Evolutionary conservation across 352 stramenopile species (phyloP).

Genomic region (Phytopythium cucurbitacearum): DNA sequence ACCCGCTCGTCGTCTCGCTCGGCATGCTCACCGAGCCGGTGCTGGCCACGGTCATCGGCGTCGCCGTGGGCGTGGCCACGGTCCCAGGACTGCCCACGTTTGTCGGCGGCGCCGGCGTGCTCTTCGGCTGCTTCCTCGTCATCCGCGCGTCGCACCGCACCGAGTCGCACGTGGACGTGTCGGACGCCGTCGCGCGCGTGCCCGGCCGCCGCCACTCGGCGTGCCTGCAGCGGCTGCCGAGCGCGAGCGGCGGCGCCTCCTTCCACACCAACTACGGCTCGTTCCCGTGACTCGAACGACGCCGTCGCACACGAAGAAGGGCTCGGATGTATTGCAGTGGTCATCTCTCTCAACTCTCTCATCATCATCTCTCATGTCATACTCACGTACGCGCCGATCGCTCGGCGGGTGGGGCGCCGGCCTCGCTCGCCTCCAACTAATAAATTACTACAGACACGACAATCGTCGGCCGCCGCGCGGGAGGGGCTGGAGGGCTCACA

Average conservation of each 20-base stretch:
- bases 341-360: not conserved
- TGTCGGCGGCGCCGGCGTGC: constrained; percentile 29
- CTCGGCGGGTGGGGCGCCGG: not conserved
- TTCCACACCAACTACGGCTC: constrained; percentile 17
- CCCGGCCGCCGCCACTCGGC: not conserved
- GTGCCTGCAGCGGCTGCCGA: not conserved
- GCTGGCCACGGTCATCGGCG: constrained; percentile 39
- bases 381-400: not conserved
- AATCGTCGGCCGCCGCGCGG: not conserved
- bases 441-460: constrained; percentile 6
- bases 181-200: constrained; percentile 11
- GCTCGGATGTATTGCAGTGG: not conserved
- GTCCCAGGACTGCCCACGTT: constrained; percentile 33
- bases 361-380: constrained; percentile 1
- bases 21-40: constrained; percentile 51
- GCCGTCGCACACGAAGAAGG: not conserved
- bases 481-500: not conserved
- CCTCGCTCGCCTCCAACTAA: constrained; percentile 3
- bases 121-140: constrained; percentile 40
- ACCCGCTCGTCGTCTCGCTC: constrained; percentile 52
- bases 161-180: constrained; percentile 32
- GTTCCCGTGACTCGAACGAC: constrained; percentile 7
- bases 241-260: not conserved
- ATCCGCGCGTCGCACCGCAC: constrained; percentile 30
- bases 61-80: constrained; percentile 32